These are phyloP conservation scores for Hypoxylon crocopeplum DNA, from an alignment of 495 filamentous ascomycete genomes.

Conservation along the genomic window DNA sequence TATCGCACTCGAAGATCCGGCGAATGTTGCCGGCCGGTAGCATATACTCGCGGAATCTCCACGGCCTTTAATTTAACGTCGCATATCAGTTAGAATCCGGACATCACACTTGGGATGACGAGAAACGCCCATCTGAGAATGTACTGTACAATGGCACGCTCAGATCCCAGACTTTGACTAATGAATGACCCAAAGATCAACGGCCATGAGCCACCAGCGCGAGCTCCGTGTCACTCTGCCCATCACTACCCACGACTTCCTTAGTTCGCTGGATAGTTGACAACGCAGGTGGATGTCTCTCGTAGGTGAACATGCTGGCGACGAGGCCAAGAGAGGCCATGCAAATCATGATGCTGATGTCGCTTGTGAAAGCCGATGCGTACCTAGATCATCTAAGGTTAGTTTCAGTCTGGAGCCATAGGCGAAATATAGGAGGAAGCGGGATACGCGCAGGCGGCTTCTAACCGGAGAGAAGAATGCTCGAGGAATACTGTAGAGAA, in stretches of 20 bases:
- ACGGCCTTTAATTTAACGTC: too few relatives aligned
- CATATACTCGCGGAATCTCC: too few relatives aligned
- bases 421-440: too few relatives aligned
- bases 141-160: too few relatives aligned
- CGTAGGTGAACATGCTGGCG: constrained; percentile 36
- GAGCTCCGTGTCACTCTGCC: constrained; percentile 38
- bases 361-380: constrained; percentile 40
- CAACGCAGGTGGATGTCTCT: constrained; percentile 34
- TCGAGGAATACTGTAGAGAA: neutral
- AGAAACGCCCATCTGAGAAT: too few relatives aligned
- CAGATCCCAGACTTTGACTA: neutral
- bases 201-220: constrained; percentile 1
- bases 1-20: too few relatives aligned
- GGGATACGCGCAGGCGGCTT: too few relatives aligned
- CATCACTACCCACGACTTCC: constrained; percentile 37
- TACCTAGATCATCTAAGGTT: constrained; percentile 20
- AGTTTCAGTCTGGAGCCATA: neutral
- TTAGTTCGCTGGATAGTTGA: constrained; percentile 31
- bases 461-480: too few relatives aligned
- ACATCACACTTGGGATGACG: too few relatives aligned
- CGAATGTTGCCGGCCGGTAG: too few relatives aligned
- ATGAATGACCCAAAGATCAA: neutral
- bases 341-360: constrained; percentile 41
- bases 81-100: too few relatives aligned
- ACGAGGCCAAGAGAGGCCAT: constrained; percentile 39